These are phyloP conservation scores for Iberis amara DNA, from an alignment of 441 rosid species.

Conservation along the genomic window DNA sequence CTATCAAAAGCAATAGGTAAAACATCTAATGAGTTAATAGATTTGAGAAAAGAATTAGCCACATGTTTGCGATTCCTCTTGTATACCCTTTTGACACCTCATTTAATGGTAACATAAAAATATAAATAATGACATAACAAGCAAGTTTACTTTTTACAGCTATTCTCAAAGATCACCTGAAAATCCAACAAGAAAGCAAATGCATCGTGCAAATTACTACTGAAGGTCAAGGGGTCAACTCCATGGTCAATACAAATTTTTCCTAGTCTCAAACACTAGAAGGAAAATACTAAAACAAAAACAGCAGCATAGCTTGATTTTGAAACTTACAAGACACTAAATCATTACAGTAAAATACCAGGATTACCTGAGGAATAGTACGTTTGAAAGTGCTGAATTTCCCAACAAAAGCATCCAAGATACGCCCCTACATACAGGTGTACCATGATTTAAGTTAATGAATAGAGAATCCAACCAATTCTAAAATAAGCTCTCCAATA, in stretches of 20 bases:
- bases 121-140: conserved; percentile 5
- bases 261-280: conserved; percentile 6
- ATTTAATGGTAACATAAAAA: background rate
- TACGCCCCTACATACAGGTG: conserved; percentile 63
- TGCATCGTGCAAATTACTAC: conserved; percentile 11
- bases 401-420: conserved; percentile 98
- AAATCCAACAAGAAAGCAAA: conserved; percentile 6
- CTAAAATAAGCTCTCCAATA: conserved; percentile 18
- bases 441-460: conserved; percentile 20
- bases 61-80: background rate
- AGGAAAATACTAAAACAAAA: background rate
- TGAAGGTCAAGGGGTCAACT: conserved; percentile 12
- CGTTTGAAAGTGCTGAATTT: conserved; percentile 97
- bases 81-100: background rate
- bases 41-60: conserved; percentile 10
- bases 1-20: conserved; percentile 33
- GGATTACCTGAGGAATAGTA: conserved; percentile 91
- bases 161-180: background rate
- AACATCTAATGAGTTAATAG: background rate
- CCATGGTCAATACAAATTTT: conserved; percentile 1
- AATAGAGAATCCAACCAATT: conserved; percentile 16
- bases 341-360: conserved; percentile 13
- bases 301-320: conserved; percentile 1
- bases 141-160: conserved; percentile 10
- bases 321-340: conserved; percentile 8